phyloP scores from a whole-genome alignment of 495 filamentous ascomycete genomes.

The Amniculicola lignicola region DNA sequence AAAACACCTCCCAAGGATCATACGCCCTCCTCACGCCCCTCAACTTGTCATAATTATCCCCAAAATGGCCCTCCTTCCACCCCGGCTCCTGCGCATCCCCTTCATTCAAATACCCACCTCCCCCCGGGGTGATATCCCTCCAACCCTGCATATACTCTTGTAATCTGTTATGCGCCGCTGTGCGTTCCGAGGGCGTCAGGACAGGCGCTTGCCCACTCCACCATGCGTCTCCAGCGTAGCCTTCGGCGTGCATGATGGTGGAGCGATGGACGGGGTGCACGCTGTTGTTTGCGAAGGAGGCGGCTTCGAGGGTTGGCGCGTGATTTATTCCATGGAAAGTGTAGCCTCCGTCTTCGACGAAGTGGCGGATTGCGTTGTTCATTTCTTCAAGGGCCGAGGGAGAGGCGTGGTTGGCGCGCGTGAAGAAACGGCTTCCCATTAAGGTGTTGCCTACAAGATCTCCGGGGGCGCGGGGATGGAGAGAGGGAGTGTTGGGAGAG shows the following conservation, averaged over 20 bases:
- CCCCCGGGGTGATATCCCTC: constrained; percentile 25
- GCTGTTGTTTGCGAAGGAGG: constrained; percentile 12
- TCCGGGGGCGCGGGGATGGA: constrained; percentile 3
- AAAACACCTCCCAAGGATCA: constrained; percentile 54
- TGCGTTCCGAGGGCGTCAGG: background rate
- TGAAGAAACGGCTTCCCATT: constrained; percentile 20
- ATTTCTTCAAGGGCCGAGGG: background rate
- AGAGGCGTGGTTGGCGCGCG: constrained; percentile 2
- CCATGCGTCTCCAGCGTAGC: background rate
- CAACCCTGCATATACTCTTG: constrained; percentile 26
- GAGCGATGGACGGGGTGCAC: constrained; percentile 21
- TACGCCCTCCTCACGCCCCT: constrained; percentile 50
- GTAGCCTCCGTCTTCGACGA: constrained; percentile 16
- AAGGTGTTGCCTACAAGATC: constrained; percentile 18
- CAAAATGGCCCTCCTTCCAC: constrained; percentile 28
- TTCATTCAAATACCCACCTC: constrained; percentile 33
- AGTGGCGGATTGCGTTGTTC: constrained; percentile 12
- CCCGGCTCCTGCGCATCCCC: constrained; percentile 32
- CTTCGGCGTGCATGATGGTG: constrained; percentile 22
- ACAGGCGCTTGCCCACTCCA: constrained; percentile 12
- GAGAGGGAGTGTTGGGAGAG: background rate
- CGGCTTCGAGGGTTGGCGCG: background rate
- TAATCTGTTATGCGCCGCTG: constrained; percentile 3
- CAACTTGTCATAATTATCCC: constrained; percentile 43
- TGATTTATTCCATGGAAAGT: constrained; percentile 31